Percentiles rank a stretch among this genome's conserved stretches.
Conservation (phyloP, 768 basidiomycete species). For the Sporobolomyces roseus region DNA sequence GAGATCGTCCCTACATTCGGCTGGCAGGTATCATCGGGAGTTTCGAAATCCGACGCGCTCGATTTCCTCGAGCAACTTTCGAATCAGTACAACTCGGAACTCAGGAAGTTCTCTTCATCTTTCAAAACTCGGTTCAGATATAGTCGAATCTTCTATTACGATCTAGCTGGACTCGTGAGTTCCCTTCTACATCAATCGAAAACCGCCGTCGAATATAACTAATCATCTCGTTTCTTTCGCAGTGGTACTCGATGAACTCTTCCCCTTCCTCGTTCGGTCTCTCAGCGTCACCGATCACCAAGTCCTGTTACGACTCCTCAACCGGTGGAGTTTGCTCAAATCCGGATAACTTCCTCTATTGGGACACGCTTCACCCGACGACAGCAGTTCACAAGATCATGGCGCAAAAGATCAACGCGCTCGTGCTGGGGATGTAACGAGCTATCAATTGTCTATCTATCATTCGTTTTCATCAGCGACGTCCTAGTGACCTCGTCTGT, state of each 20-base stretch:
- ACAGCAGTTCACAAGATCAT: slow-evolving; percentile 25
- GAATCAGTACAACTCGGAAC: slow-evolving; percentile 36
- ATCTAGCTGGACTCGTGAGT: slow-evolving; percentile 25
- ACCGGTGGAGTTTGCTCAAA: slow-evolving; percentile 28
- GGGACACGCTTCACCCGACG: slow-evolving; percentile 39
- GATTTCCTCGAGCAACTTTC: slow-evolving; percentile 26
- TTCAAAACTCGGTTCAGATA: neutral
- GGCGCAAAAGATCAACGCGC: slow-evolving; percentile 27
- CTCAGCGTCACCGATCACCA: slow-evolving; percentile 9
- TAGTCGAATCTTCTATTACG: slow-evolving; percentile 18
- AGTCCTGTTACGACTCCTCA: slow-evolving; percentile 18
- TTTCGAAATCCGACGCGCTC: slow-evolving; percentile 17
- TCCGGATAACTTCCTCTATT: slow-evolving; percentile 29
- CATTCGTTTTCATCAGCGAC: too few relatives aligned
- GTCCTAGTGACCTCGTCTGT: too few relatives aligned
- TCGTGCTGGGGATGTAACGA: slow-evolving; percentile 13
- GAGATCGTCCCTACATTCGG: slow-evolving; percentile 31
- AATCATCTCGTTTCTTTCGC: too few relatives aligned
- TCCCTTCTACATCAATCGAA: too few relatives aligned
- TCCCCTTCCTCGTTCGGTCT: slow-evolving; percentile 12
- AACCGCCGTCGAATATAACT: neutral
- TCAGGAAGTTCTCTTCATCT: neutral
- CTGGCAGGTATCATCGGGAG: slow-evolving; percentile 5
- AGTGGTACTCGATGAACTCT: slow-evolving; percentile 23
- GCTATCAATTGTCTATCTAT: neutral